These are phyloP conservation scores for Protomyces gravidus DNA, from an alignment of 1,139 yeast genomes.

Conservation along the genomic window DNA sequence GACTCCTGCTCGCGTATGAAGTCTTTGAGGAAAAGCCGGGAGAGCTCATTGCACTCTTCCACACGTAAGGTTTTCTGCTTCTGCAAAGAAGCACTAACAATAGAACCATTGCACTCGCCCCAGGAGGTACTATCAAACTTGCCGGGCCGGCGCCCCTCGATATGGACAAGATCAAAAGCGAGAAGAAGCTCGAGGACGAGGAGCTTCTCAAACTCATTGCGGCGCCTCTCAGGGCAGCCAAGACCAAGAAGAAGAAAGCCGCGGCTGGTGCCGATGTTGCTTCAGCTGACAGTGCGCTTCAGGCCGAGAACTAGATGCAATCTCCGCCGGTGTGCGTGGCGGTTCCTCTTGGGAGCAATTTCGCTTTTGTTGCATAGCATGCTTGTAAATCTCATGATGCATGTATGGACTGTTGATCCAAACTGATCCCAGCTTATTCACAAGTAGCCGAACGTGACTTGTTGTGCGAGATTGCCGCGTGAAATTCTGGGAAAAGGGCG, in stretches of 20 bases:
- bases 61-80: conserved; percentile 43
- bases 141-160: conserved; percentile 52
- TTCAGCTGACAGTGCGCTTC: too few species aligned
- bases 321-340: too few species aligned
- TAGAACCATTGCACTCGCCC: conserved; percentile 65
- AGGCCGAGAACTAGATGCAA: too few species aligned
- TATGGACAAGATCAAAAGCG: conserved; percentile 55
- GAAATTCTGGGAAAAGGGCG: too few species aligned
- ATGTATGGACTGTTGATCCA: too few species aligned
- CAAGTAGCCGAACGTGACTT: too few species aligned
- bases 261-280: conserved; percentile 33
- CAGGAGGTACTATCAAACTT: conserved; percentile 65
- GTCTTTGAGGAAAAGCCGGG: conserved; percentile 61
- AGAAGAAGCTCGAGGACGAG: conserved; percentile 56
- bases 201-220: conserved; percentile 51
- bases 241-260: conserved; percentile 51
- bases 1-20: conserved; percentile 65
- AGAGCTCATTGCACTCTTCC: conserved; percentile 65
- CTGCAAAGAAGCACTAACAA: background rate
- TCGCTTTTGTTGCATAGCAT: too few species aligned
- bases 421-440: too few species aligned
- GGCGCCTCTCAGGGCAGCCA: conserved; percentile 53
- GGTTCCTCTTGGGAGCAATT: too few species aligned
- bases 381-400: too few species aligned
- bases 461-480: too few species aligned